Conservation (phyloP, 495 filamentous ascomycete genomes). For the Melanomma pulvis-pyrius region DNA sequence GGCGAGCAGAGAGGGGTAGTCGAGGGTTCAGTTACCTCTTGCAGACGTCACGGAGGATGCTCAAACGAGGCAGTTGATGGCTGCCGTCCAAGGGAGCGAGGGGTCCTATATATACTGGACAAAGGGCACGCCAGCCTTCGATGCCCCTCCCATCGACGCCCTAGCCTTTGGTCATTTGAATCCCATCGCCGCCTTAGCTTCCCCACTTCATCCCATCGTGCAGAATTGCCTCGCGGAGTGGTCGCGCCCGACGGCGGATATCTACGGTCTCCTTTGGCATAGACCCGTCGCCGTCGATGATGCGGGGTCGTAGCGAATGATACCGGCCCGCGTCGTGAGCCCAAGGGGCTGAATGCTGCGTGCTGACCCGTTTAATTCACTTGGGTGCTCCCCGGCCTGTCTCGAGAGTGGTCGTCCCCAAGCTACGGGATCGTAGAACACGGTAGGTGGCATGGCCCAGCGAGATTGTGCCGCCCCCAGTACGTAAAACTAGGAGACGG, state of each 20-base stretch:
- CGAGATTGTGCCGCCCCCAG: slow-evolving; percentile 5
- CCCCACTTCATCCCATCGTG: slow-evolving; percentile 28
- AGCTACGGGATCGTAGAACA: slow-evolving; percentile 1
- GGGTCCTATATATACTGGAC: slow-evolving; percentile 5
- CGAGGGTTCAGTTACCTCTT: slow-evolving; percentile 16
- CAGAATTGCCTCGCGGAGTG: slow-evolving; percentile 5
- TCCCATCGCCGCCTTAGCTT: slow-evolving; percentile 28
- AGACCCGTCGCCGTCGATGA: slow-evolving; percentile 1
- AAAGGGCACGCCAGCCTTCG: not conserved
- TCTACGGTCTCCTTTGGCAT: slow-evolving; percentile 24
- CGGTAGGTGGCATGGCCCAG: not conserved
- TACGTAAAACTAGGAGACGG: slow-evolving; percentile 2
- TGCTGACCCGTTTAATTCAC: slow-evolving; percentile 26
- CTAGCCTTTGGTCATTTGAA: slow-evolving; percentile 21
- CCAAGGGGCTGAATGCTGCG: slow-evolving; percentile 1
- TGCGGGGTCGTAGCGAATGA: slow-evolving; percentile 38
- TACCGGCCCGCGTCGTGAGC: not conserved
- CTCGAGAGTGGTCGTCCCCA: slow-evolving; percentile 13
- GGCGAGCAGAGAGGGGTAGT: not conserved
- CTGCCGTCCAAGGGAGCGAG: not conserved
- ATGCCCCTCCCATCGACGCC: slow-evolving; percentile 11
- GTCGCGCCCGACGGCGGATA: slow-evolving; percentile 9
- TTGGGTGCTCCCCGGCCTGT: not conserved
- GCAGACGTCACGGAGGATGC: slow-evolving; percentile 8
- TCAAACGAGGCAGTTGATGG: not conserved